phyloP scores from a whole-genome alignment of 176 grass and related monocot genomes.

The Musa acuminata region DNA sequence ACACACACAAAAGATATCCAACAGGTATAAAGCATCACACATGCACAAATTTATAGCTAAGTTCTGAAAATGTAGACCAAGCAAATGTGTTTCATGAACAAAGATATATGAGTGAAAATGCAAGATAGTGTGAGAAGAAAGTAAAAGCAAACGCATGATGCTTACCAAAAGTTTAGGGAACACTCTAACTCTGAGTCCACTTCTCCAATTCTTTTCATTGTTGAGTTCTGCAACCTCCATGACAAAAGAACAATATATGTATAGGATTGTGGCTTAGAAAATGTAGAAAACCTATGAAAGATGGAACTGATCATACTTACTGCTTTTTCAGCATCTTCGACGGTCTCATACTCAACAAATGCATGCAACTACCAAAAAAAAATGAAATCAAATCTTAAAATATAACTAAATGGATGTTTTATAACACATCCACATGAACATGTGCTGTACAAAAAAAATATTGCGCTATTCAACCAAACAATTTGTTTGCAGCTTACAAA shows the following conservation, averaged over 20 bases:
- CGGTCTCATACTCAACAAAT: slow-evolving; percentile 88
- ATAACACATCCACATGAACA: too few relatives aligned
- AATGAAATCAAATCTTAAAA: neutral
- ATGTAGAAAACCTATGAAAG: neutral
- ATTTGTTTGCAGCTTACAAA: neutral
- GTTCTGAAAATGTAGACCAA: neutral
- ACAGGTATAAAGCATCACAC: neutral
- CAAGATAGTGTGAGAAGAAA: neutral
- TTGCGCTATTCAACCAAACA: neutral
- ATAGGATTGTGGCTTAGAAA: neutral
- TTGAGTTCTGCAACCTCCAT: slow-evolving; percentile 77
- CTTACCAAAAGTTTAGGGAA: slow-evolving; percentile 75
- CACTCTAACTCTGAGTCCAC: slow-evolving; percentile 75
- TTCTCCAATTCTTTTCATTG: slow-evolving; percentile 98
- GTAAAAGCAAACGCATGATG: neutral
- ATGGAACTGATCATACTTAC: slow-evolving; percentile 31
- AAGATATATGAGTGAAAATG: slow-evolving; percentile 1
- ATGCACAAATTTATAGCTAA: neutral
- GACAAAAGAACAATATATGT: slow-evolving; percentile 1
- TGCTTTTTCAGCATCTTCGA: slow-evolving; percentile 87
- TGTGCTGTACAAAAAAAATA: neutral
- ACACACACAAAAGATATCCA: neutral
- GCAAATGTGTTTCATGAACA: neutral
- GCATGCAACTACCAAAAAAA: slow-evolving; percentile 65
- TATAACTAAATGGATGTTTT: too few relatives aligned